Conservation (phyloP, 2,329 filamentous ascomycete species). For the Davidsoniella australis region DNA sequence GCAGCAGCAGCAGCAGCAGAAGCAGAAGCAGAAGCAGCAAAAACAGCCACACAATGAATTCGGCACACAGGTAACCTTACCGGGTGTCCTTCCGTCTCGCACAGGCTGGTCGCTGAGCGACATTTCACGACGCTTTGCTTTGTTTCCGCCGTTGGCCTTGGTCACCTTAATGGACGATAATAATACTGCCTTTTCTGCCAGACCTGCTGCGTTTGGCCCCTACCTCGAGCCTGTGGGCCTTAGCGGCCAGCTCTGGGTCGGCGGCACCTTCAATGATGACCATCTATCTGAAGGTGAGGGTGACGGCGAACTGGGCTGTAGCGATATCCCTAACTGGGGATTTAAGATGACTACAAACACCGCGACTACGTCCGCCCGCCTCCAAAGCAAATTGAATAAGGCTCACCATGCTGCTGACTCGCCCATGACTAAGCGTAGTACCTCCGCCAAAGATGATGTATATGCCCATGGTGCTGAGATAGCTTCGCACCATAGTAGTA, state of each 20-base stretch:
- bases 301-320: constrained; percentile 83
- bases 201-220: constrained; percentile 86
- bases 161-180: constrained; percentile 97
- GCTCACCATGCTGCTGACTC: not conserved
- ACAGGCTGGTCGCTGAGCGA: constrained; percentile 34
- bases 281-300: constrained; percentile 42
- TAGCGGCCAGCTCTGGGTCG: constrained; percentile 84
- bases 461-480: not conserved
- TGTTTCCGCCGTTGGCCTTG: constrained; percentile 88
- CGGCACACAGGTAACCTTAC: constrained; percentile 6
- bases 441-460: not conserved
- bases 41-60: not conserved
- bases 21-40: not conserved
- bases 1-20: not conserved
- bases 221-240: constrained; percentile 56
- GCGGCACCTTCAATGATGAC: constrained; percentile 79
- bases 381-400: constrained; percentile 14
- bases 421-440: not conserved
- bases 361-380: not conserved
- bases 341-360: constrained; percentile 24
- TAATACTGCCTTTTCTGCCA: constrained; percentile 85
- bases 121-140: constrained; percentile 60
- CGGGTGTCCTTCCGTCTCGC: constrained; percentile 14
- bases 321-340: constrained; percentile 81
- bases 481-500: constrained; percentile 13